These are phyloP conservation scores for Solanum chilense DNA, from an alignment of 257 asterid species.

Conservation along the genomic window DNA sequence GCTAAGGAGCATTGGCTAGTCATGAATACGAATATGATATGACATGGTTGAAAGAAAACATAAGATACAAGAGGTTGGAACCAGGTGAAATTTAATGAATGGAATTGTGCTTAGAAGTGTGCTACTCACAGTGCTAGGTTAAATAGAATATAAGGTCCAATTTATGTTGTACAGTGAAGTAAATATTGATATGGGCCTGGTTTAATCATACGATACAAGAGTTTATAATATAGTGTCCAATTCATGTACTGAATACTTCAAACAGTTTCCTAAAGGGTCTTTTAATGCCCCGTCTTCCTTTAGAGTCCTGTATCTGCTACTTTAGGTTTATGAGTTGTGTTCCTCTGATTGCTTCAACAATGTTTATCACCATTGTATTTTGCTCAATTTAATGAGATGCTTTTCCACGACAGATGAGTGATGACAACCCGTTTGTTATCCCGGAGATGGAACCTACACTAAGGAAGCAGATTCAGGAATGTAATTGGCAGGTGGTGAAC, in stretches of 20 bases:
- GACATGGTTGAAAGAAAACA: neutral
- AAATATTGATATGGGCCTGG: neutral
- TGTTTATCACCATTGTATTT: neutral
- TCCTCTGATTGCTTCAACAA: neutral
- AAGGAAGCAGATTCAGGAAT: slow-evolving; percentile 86
- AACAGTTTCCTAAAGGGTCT: neutral
- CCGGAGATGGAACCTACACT: slow-evolving; percentile 98
- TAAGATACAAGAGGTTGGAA: neutral
- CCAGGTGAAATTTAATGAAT: neutral
- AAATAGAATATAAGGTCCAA: neutral
- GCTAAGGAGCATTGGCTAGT: neutral
- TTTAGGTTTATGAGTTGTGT: neutral
- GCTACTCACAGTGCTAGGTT: neutral
- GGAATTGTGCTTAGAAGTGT: neutral
- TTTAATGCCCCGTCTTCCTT: neutral
- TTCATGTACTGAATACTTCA: neutral
- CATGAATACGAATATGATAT: neutral
- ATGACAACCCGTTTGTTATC: slow-evolving; percentile 74
- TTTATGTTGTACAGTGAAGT: neutral
- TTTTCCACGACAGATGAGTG: slow-evolving; percentile 72
- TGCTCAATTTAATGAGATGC: neutral
- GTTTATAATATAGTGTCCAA: neutral
- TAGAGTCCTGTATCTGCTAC: neutral
- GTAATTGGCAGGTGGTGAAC: slow-evolving; percentile 99
- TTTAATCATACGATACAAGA: neutral